Evolutionary conservation across 768 basidiomycete genomes (phyloP), one percentile per base, ranked within the genome.

Genomic region (Phaeotremella fagi): DNA sequence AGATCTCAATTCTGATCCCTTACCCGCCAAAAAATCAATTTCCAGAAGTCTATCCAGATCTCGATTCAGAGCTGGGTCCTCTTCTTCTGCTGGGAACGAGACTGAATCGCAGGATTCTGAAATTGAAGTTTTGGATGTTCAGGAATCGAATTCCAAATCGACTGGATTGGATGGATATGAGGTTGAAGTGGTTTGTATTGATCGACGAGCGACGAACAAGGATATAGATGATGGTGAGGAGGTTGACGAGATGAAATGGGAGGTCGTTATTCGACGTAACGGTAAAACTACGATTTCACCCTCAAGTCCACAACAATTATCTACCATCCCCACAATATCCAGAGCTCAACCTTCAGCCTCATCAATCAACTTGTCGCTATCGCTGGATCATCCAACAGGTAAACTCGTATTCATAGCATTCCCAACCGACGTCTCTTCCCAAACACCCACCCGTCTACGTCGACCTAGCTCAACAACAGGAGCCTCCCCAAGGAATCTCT

Each of bases 161-260:
- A 4, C 35, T 48, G 26, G 53, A 47, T 28, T 55, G 22, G 47
- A 49, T 44, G 42, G 43, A 29, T 57, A 57, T 42, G 52, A 64
- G 48, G 55, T 66, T 1, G 48, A 50, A 12, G 45, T 66, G 11
- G 23, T 45, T 2, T 66, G 64, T 53, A 38, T 43, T 1, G 55
- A 60, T 51, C 28, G 43, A 7, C 31, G 45, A 20, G 50, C 45
- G 18, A 22, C 14, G n/a, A 25, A 46, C 24, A 43, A 26, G 20
- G 16, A 46, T 20, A 7, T 25, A 26, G 53, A 27, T 25, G 24
- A 20, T n/a, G 18, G 27, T n/a, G 27, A 23, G 26, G 37, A 27
- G 16, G 23, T 45, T 12, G 58, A 53, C 25, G 62, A 70, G 48
- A 87, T 82, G 22, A 87, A 85, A 58, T 84, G 85, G 12, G 82